These are phyloP conservation scores for Gossypium stocksii DNA, from an alignment of 345 rosid species.

Conservation along the genomic window DNA sequence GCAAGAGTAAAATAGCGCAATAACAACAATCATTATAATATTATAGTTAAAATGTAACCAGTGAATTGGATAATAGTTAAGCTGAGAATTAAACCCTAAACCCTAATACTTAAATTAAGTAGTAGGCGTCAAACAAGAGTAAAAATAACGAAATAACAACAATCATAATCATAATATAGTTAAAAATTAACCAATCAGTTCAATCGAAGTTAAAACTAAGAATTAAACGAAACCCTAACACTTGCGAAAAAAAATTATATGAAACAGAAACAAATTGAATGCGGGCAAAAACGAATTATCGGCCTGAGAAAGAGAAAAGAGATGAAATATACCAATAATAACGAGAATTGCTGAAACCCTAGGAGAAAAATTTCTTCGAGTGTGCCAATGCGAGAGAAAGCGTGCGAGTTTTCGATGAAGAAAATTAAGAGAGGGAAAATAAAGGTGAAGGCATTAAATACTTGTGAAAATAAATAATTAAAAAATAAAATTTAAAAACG, in stretches of 20 bases:
- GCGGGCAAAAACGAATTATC: neutral
- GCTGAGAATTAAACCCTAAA: neutral
- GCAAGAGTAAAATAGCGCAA: neutral
- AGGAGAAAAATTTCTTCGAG: no score
- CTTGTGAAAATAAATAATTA: neutral
- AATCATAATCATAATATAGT: neutral
- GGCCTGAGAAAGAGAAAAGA: neutral
- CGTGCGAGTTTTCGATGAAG: neutral
- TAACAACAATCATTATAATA: neutral
- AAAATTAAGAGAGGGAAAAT: neutral
- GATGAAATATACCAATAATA: no score
- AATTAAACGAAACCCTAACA: neutral
- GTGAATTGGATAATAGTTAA: no score
- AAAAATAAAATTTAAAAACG: neutral
- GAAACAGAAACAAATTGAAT: neutral
- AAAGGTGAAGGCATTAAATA: neutral
- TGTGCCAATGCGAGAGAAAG: neutral
- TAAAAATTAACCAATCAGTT: neutral
- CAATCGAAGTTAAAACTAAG: neutral
- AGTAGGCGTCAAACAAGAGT: neutral
- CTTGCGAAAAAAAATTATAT: neutral
- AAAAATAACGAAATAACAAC: neutral
- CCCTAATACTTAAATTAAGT: neutral
- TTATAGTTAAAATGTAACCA: neutral
- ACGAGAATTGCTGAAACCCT: neutral